Conservation (phyloP, 1,284 basidiomycete genomes). For the Apiotrichum veenhuisii region DNA sequence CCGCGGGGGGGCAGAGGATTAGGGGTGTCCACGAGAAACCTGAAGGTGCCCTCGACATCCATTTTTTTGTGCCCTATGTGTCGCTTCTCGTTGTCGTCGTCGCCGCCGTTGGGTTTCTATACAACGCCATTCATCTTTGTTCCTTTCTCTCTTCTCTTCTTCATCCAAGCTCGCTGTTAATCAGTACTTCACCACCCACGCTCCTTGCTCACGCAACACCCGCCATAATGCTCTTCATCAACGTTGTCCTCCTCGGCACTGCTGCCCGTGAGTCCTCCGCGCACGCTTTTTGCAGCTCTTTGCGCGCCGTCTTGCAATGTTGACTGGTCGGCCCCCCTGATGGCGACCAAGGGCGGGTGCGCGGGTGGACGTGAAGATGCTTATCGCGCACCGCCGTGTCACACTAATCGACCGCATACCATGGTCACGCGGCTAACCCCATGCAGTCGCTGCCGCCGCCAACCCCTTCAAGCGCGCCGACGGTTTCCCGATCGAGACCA, state of each 20-base stretch:
- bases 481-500: slow-evolving; percentile 3
- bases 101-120: too few species aligned
- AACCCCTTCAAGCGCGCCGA: not conserved
- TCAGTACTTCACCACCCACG: not conserved
- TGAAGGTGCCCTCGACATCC: too few species aligned
- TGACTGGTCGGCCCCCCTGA: not conserved
- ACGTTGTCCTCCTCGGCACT: slow-evolving; percentile 4
- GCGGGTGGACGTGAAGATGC: not conserved
- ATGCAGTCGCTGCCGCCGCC: not conserved
- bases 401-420: not conserved
- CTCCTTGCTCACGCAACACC: not conserved
- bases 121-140: not conserved
- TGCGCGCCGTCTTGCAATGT: too few species aligned
- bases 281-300: too few species aligned
- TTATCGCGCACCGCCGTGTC: not conserved
- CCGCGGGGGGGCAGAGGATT: too few species aligned
- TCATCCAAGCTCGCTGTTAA: not conserved
- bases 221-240: not conserved
- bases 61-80: too few species aligned
- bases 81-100: too few species aligned
- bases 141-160: not conserved
- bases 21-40: too few species aligned
- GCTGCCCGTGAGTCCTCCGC: not conserved
- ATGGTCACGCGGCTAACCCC: not conserved
- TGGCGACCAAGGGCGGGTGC: too few species aligned